A percentile compares a stretch with the other conserved stretches of the same genome.
Evolutionary conservation across 2,329 filamentous ascomycete species (phyloP).

Genomic region (Epichloe bromicola): DNA sequence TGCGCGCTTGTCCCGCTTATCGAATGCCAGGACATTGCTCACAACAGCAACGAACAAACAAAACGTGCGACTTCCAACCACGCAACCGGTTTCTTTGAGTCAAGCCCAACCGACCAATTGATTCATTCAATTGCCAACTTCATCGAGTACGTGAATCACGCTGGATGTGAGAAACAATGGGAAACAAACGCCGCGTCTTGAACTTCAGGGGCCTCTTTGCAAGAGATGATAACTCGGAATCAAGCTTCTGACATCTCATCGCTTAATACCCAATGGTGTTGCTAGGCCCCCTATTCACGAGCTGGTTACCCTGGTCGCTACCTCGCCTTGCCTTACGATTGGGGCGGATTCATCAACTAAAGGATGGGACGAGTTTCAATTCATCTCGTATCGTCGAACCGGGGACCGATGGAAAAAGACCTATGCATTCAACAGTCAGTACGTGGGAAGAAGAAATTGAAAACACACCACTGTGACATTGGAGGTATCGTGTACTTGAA

Average conservation of each 20-base stretch:
- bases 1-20: not conserved
- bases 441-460: not conserved
- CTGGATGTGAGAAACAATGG: not conserved
- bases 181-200: not conserved
- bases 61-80: not conserved
- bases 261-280: not conserved
- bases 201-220: not conserved
- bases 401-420: not conserved
- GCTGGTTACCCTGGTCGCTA: not conserved
- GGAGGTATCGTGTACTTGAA: conserved; percentile 17
- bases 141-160: not conserved
- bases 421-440: not conserved
- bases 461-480: not conserved
- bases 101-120: not conserved
- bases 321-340: not conserved
- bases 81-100: not conserved
- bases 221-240: not conserved
- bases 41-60: not conserved
- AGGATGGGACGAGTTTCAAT: not conserved
- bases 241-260: not conserved
- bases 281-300: not conserved
- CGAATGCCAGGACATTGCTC: not conserved
- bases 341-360: not conserved
- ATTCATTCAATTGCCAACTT: not conserved
- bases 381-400: not conserved